A percentile compares a stretch with the other conserved stretches of the same genome.
Conservation (phyloP, 2,329 filamentous ascomycete genomes). For the Ophiostoma sp. region DNA sequence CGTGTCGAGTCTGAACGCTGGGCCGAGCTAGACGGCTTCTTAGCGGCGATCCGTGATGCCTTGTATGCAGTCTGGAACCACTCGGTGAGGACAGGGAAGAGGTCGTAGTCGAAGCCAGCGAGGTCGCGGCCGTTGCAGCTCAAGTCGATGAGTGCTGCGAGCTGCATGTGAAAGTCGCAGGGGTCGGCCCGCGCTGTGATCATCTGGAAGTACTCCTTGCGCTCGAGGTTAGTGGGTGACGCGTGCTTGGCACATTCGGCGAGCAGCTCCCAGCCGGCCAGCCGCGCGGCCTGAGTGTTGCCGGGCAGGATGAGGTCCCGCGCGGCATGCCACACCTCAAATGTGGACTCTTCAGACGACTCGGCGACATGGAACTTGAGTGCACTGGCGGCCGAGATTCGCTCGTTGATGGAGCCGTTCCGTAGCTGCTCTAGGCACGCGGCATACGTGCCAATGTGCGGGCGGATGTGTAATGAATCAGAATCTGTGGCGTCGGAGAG, state of each 20-base stretch:
- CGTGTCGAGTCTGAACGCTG: not conserved
- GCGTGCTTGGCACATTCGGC: constrained; percentile 59
- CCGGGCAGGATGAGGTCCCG: constrained; percentile 58
- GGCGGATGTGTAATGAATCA: not conserved
- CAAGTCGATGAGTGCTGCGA: constrained; percentile 57
- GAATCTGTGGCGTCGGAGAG: constrained; percentile 37
- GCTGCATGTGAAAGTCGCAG: constrained; percentile 61
- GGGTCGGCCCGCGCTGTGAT: constrained; percentile 51
- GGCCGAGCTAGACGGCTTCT: constrained; percentile 30
- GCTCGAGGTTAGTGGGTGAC: constrained; percentile 59
- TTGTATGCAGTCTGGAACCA: constrained; percentile 57
- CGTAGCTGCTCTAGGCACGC: constrained; percentile 52
- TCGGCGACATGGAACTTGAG: constrained; percentile 53
- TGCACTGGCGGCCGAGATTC: constrained; percentile 53
- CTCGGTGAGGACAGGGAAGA: constrained; percentile 55
- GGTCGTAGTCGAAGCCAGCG: constrained; percentile 61
- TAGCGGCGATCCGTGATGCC: constrained; percentile 38
- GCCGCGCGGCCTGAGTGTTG: constrained; percentile 49
- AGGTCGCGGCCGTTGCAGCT: constrained; percentile 57
- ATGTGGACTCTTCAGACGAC: constrained; percentile 53
- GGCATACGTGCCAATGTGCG: constrained; percentile 41
- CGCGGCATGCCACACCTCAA: constrained; percentile 60
- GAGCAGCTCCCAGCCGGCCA: constrained; percentile 60
- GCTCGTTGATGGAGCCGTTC: constrained; percentile 47
- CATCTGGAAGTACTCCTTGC: constrained; percentile 60